Percentiles rank a stretch among this genome's conserved stretches.
Evolutionary conservation across 345 rosid genomes (phyloP).

Genomic region (Corymbia maculata): DNA sequence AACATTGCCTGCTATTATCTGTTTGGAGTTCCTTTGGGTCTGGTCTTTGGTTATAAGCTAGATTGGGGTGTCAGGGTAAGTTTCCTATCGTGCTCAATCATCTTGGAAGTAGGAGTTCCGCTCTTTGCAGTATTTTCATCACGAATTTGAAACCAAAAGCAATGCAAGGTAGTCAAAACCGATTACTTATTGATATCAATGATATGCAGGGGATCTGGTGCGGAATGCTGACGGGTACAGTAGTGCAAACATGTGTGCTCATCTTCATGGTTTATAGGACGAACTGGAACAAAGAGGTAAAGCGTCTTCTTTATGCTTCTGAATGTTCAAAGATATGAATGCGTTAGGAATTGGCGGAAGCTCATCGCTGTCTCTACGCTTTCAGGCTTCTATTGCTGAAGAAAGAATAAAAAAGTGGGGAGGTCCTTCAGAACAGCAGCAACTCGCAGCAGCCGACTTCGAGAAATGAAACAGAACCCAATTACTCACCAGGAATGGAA

Average conservation of each 20-base stretch:
- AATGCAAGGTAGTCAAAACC: not conserved
- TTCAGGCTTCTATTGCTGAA: conserved; percentile 65
- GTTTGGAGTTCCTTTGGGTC: conserved; percentile 51
- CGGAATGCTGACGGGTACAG: conserved; percentile 63
- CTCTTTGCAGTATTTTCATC: not conserved
- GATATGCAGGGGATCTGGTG: conserved; percentile 61
- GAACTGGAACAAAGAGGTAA: conserved; percentile 65
- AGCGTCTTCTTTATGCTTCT: no score
- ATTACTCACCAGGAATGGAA: not conserved
- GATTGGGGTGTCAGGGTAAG: conserved; percentile 37
- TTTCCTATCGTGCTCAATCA: not conserved
- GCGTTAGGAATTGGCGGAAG: not conserved
- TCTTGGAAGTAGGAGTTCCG: not conserved
- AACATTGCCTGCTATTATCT: conserved; percentile 57
- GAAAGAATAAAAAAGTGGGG: conserved; percentile 61
- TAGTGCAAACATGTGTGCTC: conserved; percentile 44
- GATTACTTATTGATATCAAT: not conserved
- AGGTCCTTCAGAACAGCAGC: conserved; percentile 11
- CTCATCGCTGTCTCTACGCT: not conserved
- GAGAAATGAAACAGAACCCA: not conserved
- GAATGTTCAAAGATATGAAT: not conserved
- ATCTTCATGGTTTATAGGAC: conserved; percentile 51
- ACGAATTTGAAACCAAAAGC: not conserved
- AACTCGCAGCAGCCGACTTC: not conserved
- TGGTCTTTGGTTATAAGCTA: conserved; percentile 43